Conservation (phyloP, 192 early-diverging fungal genomes). For the Backusella circina region DNA sequence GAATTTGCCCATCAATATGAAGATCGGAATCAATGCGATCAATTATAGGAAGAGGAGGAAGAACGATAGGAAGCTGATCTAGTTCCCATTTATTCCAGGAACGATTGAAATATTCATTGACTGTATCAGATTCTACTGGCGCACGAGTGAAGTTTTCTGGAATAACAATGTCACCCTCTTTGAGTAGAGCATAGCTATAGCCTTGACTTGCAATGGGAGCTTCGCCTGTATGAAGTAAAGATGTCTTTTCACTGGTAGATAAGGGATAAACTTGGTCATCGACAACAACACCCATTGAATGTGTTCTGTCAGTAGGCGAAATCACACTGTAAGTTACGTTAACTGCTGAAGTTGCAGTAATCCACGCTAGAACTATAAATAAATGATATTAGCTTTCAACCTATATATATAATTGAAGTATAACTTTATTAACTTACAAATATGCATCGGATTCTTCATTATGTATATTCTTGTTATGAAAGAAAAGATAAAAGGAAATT, state of each 20-base stretch:
- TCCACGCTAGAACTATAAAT: neutral
- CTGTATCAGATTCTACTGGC: neutral
- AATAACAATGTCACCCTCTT: neutral
- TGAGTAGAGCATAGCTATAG: neutral
- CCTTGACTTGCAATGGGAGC: neutral
- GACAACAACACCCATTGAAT: neutral
- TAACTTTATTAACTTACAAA: too few species aligned
- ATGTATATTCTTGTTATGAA: too few species aligned
- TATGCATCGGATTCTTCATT: too few species aligned
- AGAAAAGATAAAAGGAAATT: too few species aligned
- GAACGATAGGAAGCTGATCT: neutral
- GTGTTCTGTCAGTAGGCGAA: neutral
- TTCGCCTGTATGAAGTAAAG: neutral
- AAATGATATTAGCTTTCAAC: too few species aligned
- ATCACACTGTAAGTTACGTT: conserved; percentile 5
- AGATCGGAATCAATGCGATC: neutral
- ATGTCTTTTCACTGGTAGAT: neutral
- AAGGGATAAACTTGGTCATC: neutral
- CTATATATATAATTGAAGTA: too few species aligned
- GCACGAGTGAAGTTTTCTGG: neutral
- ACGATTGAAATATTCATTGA: neutral
- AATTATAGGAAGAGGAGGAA: conserved; percentile 5
- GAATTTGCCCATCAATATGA: conserved; percentile 9
- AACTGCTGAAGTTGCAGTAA: neutral
- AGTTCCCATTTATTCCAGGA: neutral